These are phyloP conservation scores for Sideroxylon spinosum DNA, from an alignment of 179 eudicot species.

Conservation along the genomic window DNA sequence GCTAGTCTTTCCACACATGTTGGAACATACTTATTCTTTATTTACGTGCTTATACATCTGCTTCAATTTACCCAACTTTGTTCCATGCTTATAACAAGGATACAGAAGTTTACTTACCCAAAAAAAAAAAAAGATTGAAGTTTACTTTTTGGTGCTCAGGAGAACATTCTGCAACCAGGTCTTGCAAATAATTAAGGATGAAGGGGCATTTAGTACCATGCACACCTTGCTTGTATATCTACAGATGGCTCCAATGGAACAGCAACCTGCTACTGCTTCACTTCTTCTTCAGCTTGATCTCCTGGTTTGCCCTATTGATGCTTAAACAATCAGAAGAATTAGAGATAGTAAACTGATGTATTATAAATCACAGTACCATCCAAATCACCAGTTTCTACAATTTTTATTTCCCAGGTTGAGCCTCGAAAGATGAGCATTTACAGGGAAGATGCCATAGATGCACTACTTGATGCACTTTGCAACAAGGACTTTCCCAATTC, in stretches of 20 bases:
- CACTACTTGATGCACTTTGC: constrained; percentile 42
- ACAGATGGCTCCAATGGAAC: constrained; percentile 63
- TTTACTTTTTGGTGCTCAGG: constrained; percentile 23
- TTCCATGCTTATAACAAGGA: background rate
- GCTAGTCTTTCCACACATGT: background rate
- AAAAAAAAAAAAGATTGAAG: too few relatives aligned
- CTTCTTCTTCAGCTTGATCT: constrained; percentile 63
- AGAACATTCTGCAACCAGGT: constrained; percentile 43
- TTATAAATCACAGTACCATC: background rate
- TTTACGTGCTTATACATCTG: constrained; percentile 1
- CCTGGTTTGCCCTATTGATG: constrained; percentile 32
- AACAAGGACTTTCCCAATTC: constrained; percentile 42
- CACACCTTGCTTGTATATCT: constrained; percentile 52
- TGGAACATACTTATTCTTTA: background rate
- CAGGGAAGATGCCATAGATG: constrained; percentile 58
- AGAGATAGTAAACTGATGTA: background rate
- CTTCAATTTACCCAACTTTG: background rate
- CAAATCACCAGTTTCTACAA: background rate
- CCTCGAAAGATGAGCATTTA: constrained; percentile 61
- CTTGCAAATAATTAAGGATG: constrained; percentile 45
- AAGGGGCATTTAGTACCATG: constrained; percentile 58
- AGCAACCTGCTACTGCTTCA: constrained; percentile 46
- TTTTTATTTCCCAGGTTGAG: constrained; percentile 30
- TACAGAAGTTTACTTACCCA: background rate
- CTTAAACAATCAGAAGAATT: constrained; percentile 1